Percentiles rank a stretch among this genome's conserved stretches.
phyloP scores from a whole-genome alignment of 805 yeast species.

The Saturnispora diversa region DNA sequence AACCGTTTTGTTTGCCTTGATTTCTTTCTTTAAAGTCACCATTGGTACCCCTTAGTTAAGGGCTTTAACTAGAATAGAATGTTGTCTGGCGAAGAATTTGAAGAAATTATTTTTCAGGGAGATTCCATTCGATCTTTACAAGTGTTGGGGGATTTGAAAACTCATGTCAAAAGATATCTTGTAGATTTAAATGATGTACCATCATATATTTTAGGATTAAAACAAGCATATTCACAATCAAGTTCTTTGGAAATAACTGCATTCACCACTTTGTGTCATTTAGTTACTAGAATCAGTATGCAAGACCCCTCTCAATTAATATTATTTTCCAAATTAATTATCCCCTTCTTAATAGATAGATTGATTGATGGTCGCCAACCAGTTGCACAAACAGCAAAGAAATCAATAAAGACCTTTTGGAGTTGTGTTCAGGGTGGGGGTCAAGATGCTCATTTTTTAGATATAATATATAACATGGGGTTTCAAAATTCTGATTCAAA shows the following conservation, averaged over 20 bases:
- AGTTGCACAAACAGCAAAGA: conserved; percentile 37
- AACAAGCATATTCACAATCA: conserved; percentile 35
- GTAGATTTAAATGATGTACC: conserved; percentile 45
- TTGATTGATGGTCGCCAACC: conserved; percentile 35
- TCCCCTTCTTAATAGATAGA: conserved; percentile 45
- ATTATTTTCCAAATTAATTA: conserved; percentile 35
- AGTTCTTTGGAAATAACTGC: conserved; percentile 35
- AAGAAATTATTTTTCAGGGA: neutral
- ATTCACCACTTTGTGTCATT: conserved; percentile 46
- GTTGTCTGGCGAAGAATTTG: conserved; percentile 10
- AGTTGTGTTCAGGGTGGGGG: conserved; percentile 24
- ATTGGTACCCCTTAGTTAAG: neutral
- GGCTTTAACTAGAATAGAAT: neutral
- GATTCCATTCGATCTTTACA: conserved; percentile 6
- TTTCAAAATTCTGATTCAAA: conserved; percentile 32
- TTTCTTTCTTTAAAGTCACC: no score
- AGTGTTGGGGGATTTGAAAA: conserved; percentile 5
- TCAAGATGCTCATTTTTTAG: conserved; percentile 33
- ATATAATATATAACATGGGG: conserved; percentile 36
- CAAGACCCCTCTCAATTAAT: conserved; percentile 42
- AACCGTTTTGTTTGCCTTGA: no score
- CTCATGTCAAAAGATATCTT: conserved; percentile 41
- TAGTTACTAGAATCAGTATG: conserved; percentile 49
- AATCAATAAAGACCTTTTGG: conserved; percentile 49
- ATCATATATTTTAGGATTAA: conserved; percentile 41